Evolutionary conservation across 176 grass and related monocot species (phyloP).

Genomic region (Bonia amplexicaulis): DNA sequence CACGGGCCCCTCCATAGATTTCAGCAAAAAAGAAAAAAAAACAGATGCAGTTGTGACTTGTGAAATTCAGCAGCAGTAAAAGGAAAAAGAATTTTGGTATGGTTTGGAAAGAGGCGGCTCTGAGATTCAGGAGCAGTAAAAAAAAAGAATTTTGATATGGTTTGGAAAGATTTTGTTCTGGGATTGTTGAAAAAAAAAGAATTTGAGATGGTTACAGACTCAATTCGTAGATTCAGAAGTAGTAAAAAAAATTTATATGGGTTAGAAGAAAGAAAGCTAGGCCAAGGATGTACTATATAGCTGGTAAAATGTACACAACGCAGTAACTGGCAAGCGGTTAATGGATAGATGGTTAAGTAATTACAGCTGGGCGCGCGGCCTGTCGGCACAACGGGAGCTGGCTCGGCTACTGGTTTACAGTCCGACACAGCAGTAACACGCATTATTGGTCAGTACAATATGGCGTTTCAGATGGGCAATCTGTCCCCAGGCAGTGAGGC

Average conservation of each 20-base stretch:
- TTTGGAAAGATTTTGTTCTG: not conserved
- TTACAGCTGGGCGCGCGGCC: not conserved
- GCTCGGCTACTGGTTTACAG: not conserved
- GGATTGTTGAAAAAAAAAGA: not conserved
- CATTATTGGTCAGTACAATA: not conserved
- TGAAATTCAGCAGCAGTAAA: not conserved
- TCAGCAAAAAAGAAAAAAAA: not conserved
- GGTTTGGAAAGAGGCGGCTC: not conserved
- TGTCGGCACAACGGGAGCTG: conserved; percentile 27
- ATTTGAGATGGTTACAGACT: not conserved
- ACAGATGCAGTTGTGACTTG: not conserved
- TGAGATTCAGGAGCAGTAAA: not conserved
- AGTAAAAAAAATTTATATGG: not conserved
- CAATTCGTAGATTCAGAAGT: not conserved
- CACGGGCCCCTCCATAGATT: not conserved
- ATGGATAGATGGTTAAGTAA: not conserved
- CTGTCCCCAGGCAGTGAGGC: not conserved
- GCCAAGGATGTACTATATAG: not conserved
- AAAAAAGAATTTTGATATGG: not conserved
- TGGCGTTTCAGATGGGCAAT: not conserved
- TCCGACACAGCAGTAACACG: not conserved
- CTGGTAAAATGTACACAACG: not conserved
- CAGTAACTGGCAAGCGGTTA: not conserved
- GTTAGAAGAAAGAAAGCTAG: not conserved
- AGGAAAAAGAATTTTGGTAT: not conserved